These are phyloP conservation scores for Crithidia expoeki DNA, from an alignment of 208 protist genomes.

Conservation along the genomic window DNA sequence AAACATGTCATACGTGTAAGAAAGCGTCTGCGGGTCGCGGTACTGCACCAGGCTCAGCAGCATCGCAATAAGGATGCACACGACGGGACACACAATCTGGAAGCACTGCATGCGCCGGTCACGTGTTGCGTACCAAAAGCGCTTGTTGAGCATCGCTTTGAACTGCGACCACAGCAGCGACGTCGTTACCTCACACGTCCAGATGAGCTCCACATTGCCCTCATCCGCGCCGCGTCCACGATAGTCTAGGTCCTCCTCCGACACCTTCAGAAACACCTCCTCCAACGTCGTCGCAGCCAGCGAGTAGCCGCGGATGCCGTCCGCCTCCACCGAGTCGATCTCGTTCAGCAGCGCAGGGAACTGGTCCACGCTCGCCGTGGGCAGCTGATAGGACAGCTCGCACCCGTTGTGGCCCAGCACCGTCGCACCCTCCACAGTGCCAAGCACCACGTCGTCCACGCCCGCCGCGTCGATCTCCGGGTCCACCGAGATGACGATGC, in stretches of 20 bases:
- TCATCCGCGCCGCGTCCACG: neutral
- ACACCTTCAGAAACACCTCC: conserved; percentile 73
- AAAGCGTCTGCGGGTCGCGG: neutral
- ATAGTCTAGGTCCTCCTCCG: conserved; percentile 27
- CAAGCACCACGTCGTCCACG: conserved; percentile 28
- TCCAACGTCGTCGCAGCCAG: conserved; percentile 74
- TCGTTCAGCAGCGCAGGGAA: conserved; percentile 59
- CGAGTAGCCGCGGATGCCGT: conserved; percentile 50
- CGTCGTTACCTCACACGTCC: neutral
- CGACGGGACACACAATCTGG: conserved; percentile 74
- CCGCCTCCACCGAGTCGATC: conserved; percentile 37
- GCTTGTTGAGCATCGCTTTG: conserved; percentile 58
- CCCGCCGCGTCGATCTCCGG: conserved; percentile 31
- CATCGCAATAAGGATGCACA: conserved; percentile 70
- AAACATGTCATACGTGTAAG: conserved; percentile 40
- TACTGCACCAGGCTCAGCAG: conserved; percentile 57
- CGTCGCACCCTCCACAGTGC: conserved; percentile 33
- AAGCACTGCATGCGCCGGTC: conserved; percentile 74
- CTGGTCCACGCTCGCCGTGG: conserved; percentile 32
- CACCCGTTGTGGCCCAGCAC: conserved; percentile 28
- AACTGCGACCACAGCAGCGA: conserved; percentile 42
- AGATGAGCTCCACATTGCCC: conserved; percentile 24
- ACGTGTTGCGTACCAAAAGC: conserved; percentile 49
- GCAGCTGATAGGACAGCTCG: conserved; percentile 47
- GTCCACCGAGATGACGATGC: conserved; percentile 42